A percentile compares a stretch with the other conserved stretches of the same genome.
Conservation (phyloP, 805 yeast genomes). For the Kluyveromyces wickerhamii region DNA sequence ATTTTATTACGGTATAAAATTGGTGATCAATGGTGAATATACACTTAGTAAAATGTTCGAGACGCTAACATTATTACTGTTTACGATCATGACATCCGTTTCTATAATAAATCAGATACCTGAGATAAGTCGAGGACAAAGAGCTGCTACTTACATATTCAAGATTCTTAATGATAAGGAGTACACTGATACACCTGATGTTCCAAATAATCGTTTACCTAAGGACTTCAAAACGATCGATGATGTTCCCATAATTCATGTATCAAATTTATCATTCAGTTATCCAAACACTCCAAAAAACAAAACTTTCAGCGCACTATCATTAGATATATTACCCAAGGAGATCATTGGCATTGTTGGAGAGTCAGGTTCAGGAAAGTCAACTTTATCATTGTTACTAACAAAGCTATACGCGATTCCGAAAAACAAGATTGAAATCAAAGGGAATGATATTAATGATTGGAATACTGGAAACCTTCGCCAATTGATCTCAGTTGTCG, state of each 20-base stretch:
- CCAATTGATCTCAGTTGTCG: conserved; percentile 54
- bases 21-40: conserved; percentile 57
- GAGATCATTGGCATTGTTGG: conserved; percentile 69
- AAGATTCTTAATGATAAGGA: conserved; percentile 26
- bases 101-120: conserved; percentile 62
- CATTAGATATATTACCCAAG: conserved; percentile 36
- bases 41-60: conserved; percentile 50
- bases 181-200: background rate
- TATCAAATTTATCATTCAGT: conserved; percentile 41
- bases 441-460: conserved; percentile 39
- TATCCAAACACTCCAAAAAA: conserved; percentile 34
- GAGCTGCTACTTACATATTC: conserved; percentile 54
- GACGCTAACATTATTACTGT: conserved; percentile 63
- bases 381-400: conserved; percentile 58
- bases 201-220: background rate
- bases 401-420: conserved; percentile 42
- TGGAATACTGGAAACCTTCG: conserved; percentile 45
- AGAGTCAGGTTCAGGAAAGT: conserved; percentile 86
- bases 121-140: conserved; percentile 67
- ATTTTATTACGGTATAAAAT: conserved; percentile 69
- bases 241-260: conserved; percentile 28
- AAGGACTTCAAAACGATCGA: background rate
- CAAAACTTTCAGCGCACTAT: conserved; percentile 35
- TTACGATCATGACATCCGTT: conserved; percentile 61
- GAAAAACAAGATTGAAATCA: conserved; percentile 36